Base-by-base conservation (phyloP, 2,329 filamentous ascomycete species). In the Didymella sp. region DNA sequence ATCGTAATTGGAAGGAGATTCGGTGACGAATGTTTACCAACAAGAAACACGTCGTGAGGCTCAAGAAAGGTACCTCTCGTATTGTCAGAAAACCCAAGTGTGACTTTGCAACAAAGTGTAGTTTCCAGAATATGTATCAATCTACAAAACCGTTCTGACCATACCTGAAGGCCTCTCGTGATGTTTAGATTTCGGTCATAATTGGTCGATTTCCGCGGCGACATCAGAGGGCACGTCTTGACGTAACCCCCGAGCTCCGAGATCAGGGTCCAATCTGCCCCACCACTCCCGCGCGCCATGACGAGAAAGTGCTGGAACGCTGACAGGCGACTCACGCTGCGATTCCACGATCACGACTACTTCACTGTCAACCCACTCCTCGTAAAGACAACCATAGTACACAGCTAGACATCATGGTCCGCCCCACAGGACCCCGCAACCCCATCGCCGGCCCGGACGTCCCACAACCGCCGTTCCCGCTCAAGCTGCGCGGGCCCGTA, bases 401-500 rank as follows among this genome's bases (percentile, higher is more conserved):
- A 27, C 11, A 25, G 4, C 15, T n/a, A 40, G 27, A 2, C 43
- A 62, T 22, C n/a, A 72, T 72, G 69, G 64, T 59, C n/a, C 70
- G 65, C 49, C 65, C 67, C 30, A 55, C 62, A 45, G 64, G 65
- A 21, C 56, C 61, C 13, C 67, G 64, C 60, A 62, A 68, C 33
- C 67, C 81, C 61, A 85, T 95, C 65, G 86, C 91, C 57, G 94
- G 94, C 53, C 82, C 88, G 8, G 86, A 90, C 40, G 76, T 80
- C 35, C 94, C 94, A 12, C 82, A 87, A 68, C 48, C 85, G 6
- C 95, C 95, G 0, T 98, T 88, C 76, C 95, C 95, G 0, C 83
- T 96, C 67, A 86, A 84, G 66, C 88, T 98, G 79, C 88, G 90
- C 60, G 95, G 95, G 22, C 86, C 89, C 52, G 92, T 99, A 22